Evolutionary conservation across 176 grass and related monocot species (phyloP).

Genomic region (Dendrocalamus sinicus): DNA sequence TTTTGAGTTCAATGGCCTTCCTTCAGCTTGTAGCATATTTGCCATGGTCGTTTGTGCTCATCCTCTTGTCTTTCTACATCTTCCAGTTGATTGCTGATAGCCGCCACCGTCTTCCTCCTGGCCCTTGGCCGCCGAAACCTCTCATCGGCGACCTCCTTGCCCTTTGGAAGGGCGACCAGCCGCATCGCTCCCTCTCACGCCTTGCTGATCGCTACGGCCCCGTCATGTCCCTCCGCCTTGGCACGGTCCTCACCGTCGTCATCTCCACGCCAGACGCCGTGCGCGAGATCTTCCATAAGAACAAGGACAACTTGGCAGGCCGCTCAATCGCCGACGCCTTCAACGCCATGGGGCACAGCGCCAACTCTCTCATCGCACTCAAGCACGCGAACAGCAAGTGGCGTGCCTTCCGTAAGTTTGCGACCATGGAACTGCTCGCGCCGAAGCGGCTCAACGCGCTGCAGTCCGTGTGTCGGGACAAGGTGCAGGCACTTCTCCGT

Average conservation of each 20-base stretch:
- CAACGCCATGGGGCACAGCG: not conserved
- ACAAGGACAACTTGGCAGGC: not conserved
- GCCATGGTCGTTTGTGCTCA: too few species aligned
- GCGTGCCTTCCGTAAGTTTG: not conserved
- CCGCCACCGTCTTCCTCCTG: too few species aligned
- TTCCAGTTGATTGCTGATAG: too few species aligned
- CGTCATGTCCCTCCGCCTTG: conserved; percentile 4
- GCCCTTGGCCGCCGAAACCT: not conserved
- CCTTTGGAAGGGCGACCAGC: not conserved
- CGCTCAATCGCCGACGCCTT: not conserved
- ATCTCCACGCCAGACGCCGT: not conserved
- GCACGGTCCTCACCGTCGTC: not conserved
- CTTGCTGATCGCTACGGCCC: conserved; percentile 2
- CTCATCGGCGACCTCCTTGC: conserved; percentile 20
- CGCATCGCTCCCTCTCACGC: not conserved
- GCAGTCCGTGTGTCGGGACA: not conserved
- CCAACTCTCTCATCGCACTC: not conserved
- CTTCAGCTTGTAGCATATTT: too few species aligned
- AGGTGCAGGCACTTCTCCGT: not conserved
- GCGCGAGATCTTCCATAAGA: not conserved
- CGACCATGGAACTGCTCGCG: not conserved
- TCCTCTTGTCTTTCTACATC: too few species aligned
- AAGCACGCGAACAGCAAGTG: not conserved
- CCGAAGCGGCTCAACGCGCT: not conserved
- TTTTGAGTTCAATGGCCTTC: too few species aligned